phyloP scores from a whole-genome alignment of 176 grass and related monocot genomes.

The Secale cereale region DNA sequence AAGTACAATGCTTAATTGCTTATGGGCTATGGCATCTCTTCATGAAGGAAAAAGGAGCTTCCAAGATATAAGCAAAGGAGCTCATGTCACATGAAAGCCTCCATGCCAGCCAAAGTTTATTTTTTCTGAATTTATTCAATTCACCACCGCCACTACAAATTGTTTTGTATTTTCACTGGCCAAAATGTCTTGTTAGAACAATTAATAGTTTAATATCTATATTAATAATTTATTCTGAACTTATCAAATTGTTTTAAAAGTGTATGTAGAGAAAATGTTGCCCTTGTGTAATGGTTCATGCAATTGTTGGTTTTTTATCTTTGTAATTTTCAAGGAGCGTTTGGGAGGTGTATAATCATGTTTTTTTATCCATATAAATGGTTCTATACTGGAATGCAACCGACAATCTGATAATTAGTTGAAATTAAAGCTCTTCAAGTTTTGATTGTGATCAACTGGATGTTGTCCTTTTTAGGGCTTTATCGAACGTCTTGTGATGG shows the following conservation, averaged over 20 bases:
- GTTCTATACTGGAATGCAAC: not conserved
- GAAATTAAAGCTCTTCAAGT: not conserved
- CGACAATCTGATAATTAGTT: not conserved
- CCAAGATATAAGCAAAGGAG: not conserved
- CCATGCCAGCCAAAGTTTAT: not conserved
- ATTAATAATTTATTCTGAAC: not conserved
- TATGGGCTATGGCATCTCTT: not conserved
- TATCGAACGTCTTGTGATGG: slow-evolving; percentile 67
- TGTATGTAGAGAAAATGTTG: not conserved
- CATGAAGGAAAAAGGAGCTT: not conserved
- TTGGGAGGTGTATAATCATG: not conserved
- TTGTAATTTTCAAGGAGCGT: not conserved
- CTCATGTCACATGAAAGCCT: not conserved
- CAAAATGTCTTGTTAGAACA: not conserved
- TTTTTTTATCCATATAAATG: not conserved
- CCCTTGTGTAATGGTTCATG: not conserved
- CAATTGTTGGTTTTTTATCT: not conserved
- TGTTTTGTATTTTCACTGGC: not conserved
- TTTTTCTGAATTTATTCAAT: not conserved
- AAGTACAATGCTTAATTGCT: too few species aligned
- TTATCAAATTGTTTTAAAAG: not conserved
- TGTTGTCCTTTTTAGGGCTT: slow-evolving; percentile 57
- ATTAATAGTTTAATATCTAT: not conserved
- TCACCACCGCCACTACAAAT: not conserved
- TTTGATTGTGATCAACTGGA: not conserved